A percentile compares a stretch with the other conserved stretches of the same genome.
phyloP scores from a whole-genome alignment of 2,329 filamentous ascomycete species.

The Sporothrix luriei region DNA sequence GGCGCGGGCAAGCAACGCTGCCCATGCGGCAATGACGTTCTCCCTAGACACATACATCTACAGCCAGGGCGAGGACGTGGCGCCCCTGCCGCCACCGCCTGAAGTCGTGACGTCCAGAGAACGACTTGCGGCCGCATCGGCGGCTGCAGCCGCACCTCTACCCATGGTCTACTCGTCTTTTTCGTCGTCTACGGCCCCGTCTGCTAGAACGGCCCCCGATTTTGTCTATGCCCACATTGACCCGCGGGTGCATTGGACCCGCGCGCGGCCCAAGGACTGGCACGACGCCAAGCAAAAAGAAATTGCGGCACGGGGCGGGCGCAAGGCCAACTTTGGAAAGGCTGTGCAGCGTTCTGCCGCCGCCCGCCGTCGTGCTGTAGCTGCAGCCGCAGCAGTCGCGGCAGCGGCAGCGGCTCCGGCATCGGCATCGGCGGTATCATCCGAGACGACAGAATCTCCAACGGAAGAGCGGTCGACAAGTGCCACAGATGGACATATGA shows the following conservation, averaged over 20 bases:
- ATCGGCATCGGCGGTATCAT: too few species aligned
- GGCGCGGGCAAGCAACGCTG: background rate
- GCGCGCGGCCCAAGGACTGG: conserved; percentile 51
- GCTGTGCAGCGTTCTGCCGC: conserved; percentile 42
- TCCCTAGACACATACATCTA: conserved; percentile 40
- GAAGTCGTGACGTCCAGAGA: conserved; percentile 33
- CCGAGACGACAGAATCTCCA: too few species aligned
- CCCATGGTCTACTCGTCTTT: background rate
- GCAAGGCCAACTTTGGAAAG: conserved; percentile 57
- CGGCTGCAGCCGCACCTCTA: background rate
- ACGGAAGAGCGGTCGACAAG: background rate
- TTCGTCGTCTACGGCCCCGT: background rate
- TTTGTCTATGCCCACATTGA: conserved; percentile 51
- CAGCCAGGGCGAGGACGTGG: conserved; percentile 35
- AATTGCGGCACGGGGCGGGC: conserved; percentile 51
- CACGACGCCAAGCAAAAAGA: conserved; percentile 52
- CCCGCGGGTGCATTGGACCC: conserved; percentile 54
- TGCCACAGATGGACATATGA: background rate
- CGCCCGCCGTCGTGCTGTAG: conserved; percentile 40
- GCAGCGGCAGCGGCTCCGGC: background rate
- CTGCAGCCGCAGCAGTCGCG: background rate
- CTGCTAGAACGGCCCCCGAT: background rate
- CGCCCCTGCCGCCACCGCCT: conserved; percentile 36
- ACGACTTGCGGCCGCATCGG: conserved; percentile 16
- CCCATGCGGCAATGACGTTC: background rate